phyloP scores from a whole-genome alignment of 2,329 filamentous ascomycete genomes.

The Exophiala spinifera region DNA sequence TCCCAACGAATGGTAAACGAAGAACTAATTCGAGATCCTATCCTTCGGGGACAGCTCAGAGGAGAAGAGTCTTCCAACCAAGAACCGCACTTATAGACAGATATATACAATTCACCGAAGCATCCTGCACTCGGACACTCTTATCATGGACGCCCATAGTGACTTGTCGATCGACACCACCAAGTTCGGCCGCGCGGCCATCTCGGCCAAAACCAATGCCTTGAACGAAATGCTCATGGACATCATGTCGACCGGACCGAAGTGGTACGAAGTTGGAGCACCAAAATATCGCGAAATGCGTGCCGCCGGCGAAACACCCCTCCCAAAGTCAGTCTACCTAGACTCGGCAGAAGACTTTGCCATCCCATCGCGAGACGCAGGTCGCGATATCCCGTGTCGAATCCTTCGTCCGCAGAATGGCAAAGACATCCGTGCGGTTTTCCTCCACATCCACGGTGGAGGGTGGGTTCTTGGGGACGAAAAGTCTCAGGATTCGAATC shows the following conservation, averaged over 20 bases:
- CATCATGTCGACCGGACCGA: slow-evolving; percentile 42
- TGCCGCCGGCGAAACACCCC: slow-evolving; percentile 51
- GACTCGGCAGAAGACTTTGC: slow-evolving; percentile 46
- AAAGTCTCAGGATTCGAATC: slow-evolving; percentile 44
- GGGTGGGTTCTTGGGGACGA: slow-evolving; percentile 39
- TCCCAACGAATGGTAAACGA: too few species aligned
- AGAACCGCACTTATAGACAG: not conserved
- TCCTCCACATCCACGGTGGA: slow-evolving; percentile 57
- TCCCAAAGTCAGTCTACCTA: slow-evolving; percentile 48
- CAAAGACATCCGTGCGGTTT: slow-evolving; percentile 42
- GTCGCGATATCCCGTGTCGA: slow-evolving; percentile 52
- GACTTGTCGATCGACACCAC: slow-evolving; percentile 18
- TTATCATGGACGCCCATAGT: slow-evolving; percentile 12
- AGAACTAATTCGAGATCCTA: too few species aligned
- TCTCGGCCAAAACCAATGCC: slow-evolving; percentile 24
- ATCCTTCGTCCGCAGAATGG: slow-evolving; percentile 51
- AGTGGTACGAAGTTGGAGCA: slow-evolving; percentile 55
- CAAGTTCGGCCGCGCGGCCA: slow-evolving; percentile 23
- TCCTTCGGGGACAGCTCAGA: too few species aligned
- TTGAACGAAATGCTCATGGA: slow-evolving; percentile 28
- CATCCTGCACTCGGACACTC: not conserved
- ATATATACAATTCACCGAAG: not conserved
- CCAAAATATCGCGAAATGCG: slow-evolving; percentile 54
- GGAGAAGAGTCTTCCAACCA: too few species aligned
- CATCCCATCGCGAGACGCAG: slow-evolving; percentile 53